Base-by-base conservation (phyloP, 2,329 filamentous ascomycete species). In the Penicillium sp. region DNA sequence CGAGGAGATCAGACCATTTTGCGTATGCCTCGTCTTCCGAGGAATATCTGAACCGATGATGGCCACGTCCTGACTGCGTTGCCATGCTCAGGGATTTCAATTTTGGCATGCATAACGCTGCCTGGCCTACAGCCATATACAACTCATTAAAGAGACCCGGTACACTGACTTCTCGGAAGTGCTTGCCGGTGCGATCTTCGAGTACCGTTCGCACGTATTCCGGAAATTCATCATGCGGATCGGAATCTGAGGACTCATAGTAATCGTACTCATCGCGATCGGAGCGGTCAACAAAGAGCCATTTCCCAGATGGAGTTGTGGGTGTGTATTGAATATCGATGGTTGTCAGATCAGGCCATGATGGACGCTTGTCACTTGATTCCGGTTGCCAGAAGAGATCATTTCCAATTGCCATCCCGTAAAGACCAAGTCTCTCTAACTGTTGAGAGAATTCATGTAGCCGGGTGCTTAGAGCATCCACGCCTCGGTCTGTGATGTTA, bases 211-310 rank as follows among this genome's bases (percentile, higher is more conserved):
- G 48, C 51, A 53, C 31, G 31, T 53, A 53, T 48, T 53, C 51
- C 27, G 51, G 52, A 8, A 9, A 55, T 50, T 50, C 52, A 49
- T 55, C 35, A 50, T 50, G 52, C 46, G 52, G 52, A 55, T 55
- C 52, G 11, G 52, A 48, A 48, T 54, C 52, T 21, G 10, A 8
- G 37, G 52, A 55, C 27, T 35, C 46, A 49, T 49, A 37, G 14
- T 37, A 6, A 37, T 37, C 33, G 16, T 37, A n/a, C 16, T 37
- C 5, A n/a, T 37, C 33, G 16, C 33, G 33, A n/a, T 37, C 16
- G n/a, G 33, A 37, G 16, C 33, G 33, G 16, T 37, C 16, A n/a
- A 37, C 6, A 37, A 37, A 37, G 16, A 37, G 13, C 33, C 33
- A 37, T 37, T 37, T 37, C 16, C 33, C 16, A 5, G 33, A 37